phyloP scores from a whole-genome alignment of 1,284 basidiomycete genomes.

The Leucoagaricus sp. region DNA sequence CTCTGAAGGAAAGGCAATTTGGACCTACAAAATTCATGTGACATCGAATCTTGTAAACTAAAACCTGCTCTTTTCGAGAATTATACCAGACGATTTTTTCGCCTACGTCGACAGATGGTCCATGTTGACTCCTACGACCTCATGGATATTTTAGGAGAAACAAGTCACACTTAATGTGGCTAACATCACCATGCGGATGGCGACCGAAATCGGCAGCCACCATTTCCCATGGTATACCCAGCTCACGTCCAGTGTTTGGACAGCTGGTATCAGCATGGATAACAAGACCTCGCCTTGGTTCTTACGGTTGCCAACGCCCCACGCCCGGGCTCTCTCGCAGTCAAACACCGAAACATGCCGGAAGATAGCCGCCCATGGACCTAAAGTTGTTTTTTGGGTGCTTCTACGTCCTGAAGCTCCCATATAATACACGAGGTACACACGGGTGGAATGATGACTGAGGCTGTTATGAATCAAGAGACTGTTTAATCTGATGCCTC shows the following conservation, averaged over 20 bases:
- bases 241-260: neutral
- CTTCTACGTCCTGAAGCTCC: slow-evolving; percentile 1
- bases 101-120: neutral
- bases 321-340: neutral
- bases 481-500: slow-evolving; percentile 9
- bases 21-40: neutral
- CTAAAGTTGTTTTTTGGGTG: slow-evolving; percentile 3
- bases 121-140: slow-evolving; percentile 14
- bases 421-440: slow-evolving; percentile 15
- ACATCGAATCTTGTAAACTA: neutral
- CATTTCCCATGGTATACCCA: slow-evolving; percentile 13
- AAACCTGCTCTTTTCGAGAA: neutral
- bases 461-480: slow-evolving; percentile 7
- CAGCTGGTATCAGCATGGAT: slow-evolving; percentile 7
- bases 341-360: slow-evolving; percentile 8
- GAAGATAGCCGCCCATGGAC: slow-evolving; percentile 2
- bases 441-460: slow-evolving; percentile 14
- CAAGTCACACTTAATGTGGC: slow-evolving; percentile 16
- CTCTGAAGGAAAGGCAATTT: slow-evolving; percentile 18
- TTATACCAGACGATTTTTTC: slow-evolving; percentile 13
- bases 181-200: slow-evolving; percentile 17
- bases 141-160: slow-evolving; percentile 17
- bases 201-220: slow-evolving; percentile 13
- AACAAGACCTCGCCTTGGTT: neutral
- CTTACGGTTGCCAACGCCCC: neutral